Evolutionary conservation across 768 basidiomycete genomes (phyloP).

Genomic region (Hygrocybe punicea): DNA sequence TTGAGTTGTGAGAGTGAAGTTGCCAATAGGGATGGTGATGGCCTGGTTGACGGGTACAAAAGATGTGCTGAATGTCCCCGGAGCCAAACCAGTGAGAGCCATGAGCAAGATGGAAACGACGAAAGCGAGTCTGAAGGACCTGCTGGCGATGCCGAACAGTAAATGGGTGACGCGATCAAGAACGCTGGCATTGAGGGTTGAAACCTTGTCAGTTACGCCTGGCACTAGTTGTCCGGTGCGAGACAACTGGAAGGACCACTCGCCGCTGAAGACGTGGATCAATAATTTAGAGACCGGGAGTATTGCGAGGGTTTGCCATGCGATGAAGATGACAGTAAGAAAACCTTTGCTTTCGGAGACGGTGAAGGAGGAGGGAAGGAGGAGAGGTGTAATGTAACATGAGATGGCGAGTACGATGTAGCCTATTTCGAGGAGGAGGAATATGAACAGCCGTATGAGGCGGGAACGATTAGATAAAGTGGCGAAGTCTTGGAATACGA

Average conservation of each 20-base stretch:
- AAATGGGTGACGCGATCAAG: not conserved
- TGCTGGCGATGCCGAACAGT: not conserved
- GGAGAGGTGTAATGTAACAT: not conserved
- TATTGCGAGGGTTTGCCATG: not conserved
- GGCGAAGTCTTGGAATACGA: not conserved
- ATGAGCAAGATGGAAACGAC: not conserved
- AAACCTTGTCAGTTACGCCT: not conserved
- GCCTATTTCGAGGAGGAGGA: not conserved
- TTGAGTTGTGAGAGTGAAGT: not conserved
- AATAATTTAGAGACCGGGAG: not conserved
- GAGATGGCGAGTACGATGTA: not conserved
- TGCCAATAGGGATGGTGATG: not conserved
- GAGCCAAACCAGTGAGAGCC: not conserved
- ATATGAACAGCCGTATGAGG: not conserved
- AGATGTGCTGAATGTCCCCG: not conserved
- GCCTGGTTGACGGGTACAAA: not conserved
- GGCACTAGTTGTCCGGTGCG: not conserved
- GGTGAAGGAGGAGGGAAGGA: not conserved
- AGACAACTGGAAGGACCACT: not conserved
- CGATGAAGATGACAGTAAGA: not conserved
- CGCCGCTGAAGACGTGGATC: not conserved
- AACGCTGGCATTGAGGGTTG: not conserved
- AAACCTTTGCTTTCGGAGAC: not conserved
- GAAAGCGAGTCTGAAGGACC: not conserved
- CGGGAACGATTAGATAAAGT: not conserved